A percentile compares a stretch with the other conserved stretches of the same genome.
phyloP scores from a whole-genome alignment of 306 rosid species.

The Luffa acutangula region DNA sequence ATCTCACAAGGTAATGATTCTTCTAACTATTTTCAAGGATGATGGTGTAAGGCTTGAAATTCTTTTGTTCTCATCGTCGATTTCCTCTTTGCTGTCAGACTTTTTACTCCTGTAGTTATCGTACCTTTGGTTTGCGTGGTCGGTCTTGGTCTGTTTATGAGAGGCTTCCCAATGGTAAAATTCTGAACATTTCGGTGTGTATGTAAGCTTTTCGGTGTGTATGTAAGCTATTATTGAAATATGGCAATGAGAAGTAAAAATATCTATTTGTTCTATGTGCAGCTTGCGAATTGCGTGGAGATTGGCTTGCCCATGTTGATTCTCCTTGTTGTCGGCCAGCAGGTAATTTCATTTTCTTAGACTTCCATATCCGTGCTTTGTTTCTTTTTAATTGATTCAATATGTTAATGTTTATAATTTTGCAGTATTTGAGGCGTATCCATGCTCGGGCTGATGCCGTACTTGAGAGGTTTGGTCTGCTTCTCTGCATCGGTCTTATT shows the following conservation, averaged over 20 bases:
- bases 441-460: slow-evolving; percentile 19
- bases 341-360: slow-evolving; percentile 30
- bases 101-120: slow-evolving; percentile 57
- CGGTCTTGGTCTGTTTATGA: slow-evolving; percentile 69
- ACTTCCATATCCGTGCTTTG: not conserved
- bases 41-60: not conserved
- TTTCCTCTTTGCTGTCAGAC: slow-evolving; percentile 30
- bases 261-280: slow-evolving; percentile 24
- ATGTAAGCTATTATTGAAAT: not conserved
- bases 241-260: not conserved
- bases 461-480: slow-evolving; percentile 65
- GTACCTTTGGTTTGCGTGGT: slow-evolving; percentile 68
- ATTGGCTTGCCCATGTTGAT: slow-evolving; percentile 88
- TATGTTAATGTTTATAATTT: not conserved
- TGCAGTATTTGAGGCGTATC: slow-evolving; percentile 52
- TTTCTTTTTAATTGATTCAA: not conserved
- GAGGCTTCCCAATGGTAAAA: slow-evolving; percentile 85
- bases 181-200: not conserved
- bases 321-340: slow-evolving; percentile 58
- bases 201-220: not conserved
- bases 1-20: slow-evolving; percentile 40
- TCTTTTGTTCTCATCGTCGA: not conserved
- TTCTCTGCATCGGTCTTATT: slow-evolving; percentile 46
- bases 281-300: slow-evolving; percentile 82
- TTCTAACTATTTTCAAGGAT: not conserved